Base-by-base conservation (phyloP, 2,329 filamentous ascomycete species). In the Capronia americana region DNA sequence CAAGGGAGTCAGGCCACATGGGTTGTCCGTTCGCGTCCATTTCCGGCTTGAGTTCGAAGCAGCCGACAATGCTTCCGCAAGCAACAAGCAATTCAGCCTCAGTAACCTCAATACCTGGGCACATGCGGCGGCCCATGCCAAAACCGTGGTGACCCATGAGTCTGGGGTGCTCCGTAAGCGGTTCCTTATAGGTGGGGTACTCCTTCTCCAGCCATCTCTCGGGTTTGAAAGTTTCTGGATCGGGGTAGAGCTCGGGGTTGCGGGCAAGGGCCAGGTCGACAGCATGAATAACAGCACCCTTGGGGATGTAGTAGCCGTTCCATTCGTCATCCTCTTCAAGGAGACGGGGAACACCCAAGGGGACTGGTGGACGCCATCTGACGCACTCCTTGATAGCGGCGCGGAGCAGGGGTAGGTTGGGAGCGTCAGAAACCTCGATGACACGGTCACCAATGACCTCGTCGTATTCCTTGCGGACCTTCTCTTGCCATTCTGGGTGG, bases 301-400 rank as follows among this genome's bases (percentile, higher is more conserved):
- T 85, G 32, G 79, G 77, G 34, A 85, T 81, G 73, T 80, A 82
- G 69, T 80, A 83, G 17, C 81, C 82, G 41, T 78, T 77, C 71
- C 80, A 85, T 68, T 80, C 78, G 59, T 84, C 82, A 66, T 85
- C 83, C n/a, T 77, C 79, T 69, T 84, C 82, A 65, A 81, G 81
- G 68, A 83, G 82, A 66, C 84, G 82, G 3, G 83, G 82, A 30
- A 84, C 82, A 54, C 82, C 82, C 81, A 71, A 20, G 38, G 78
- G 80, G 2, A 84, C 82, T 58, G 82, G 83, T 67, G 81, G 81
- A 26, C 81, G 78, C 81, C 81, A 83, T 64, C 81, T 76, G 48
- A 83, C 75, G 11, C 74, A 77, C 74, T 82, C 80, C 74, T 82
- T 79, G 57, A 77, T 77, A 1, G 77, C 70, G 26, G 79, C 79